Base-by-base conservation (phyloP, 2,329 filamentous ascomycete species). In the Leptographium galeiforme region DNA sequence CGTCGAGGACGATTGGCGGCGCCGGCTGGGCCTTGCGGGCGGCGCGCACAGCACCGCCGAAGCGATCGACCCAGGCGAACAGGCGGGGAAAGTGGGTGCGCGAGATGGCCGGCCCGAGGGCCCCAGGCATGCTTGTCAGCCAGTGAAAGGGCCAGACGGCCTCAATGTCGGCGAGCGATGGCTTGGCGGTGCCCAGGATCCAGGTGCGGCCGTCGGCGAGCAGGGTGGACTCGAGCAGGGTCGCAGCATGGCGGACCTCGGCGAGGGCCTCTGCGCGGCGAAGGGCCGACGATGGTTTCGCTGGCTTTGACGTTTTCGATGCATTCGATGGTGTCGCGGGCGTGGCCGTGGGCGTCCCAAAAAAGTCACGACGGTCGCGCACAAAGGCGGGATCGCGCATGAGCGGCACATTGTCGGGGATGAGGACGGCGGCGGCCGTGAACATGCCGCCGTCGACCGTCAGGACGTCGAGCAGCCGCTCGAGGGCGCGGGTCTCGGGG, bases 111-210 rank as follows among this genome's bases (percentile, higher is more conserved):
- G 13, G 11, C 7, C 8, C 10, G 48, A 86, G 70, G 14, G 76
- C 75, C 6, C 75, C 75, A 13, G 74, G 74, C 48, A 86, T 68
- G 12, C 66, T 68, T 3, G 67, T 63, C 2, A 87, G 65, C 85
- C 85, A 89, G 64, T 83, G 75, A 58, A 88, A 74, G 0, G 77
- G 73, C 81, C 81, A 87, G 13, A 84, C 68, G 45, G 76, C 79
- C 67, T 89, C 81, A 56, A 89, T 79, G 63, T 89, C 85, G 5
- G 78, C 81, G 57, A 87, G 64, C 1, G 70, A 73, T 1, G 81
- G 78, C 18, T 65, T 64, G 6, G 43, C 61, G 1, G 72, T 76
- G 12, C 69, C 71, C 13, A 83, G 66, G 10, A 88, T 66, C 84
- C 83, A 89, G 4, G 74, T 63, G 53, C 83, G 72, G n/a, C 79